phyloP scores from a whole-genome alignment of 345 rosid genomes.

The Excoecaria cochinchinensis region DNA sequence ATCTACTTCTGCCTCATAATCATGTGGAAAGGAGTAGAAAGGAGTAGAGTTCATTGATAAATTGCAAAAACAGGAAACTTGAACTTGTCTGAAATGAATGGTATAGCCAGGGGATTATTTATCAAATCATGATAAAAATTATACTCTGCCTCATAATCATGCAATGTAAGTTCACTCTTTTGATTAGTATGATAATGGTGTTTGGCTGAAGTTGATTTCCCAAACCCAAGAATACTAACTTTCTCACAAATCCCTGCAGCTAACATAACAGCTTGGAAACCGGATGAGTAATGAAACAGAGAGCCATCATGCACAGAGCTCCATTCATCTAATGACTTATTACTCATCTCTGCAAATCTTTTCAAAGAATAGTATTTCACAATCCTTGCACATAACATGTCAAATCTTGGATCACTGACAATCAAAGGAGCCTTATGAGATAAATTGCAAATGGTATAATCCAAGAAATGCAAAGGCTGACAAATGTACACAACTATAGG shows the following conservation, averaged over 20 bases:
- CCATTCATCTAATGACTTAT: constrained; percentile 60
- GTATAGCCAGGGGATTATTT: constrained; percentile 54
- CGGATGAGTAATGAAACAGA: constrained; percentile 90
- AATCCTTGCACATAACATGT: constrained; percentile 64
- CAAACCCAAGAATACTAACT: constrained; percentile 81
- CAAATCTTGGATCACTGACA: constrained; percentile 81
- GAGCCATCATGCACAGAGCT: constrained; percentile 61
- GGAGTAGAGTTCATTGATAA: constrained; percentile 49
- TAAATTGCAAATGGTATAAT: constrained; percentile 62
- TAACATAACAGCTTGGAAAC: constrained; percentile 86
- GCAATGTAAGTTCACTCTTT: constrained; percentile 73
- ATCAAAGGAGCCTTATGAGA: constrained; percentile 58
- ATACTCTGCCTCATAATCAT: constrained; percentile 87
- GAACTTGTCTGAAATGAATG: constrained; percentile 62
- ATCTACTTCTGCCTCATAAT: constrained; percentile 85
- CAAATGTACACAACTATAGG: constrained; percentile 83
- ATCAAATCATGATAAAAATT: constrained; percentile 60
- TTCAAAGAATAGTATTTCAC: constrained; percentile 82
- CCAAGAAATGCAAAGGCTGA: constrained; percentile 82
- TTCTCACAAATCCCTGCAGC: constrained; percentile 72
- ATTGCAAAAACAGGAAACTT: constrained; percentile 64
- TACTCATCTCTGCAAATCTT: constrained; percentile 51
- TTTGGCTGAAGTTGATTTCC: constrained; percentile 61
- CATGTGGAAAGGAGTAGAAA: constrained; percentile 46
- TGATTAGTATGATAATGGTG: constrained; percentile 93